Evolutionary conservation across 176 grass and related monocot genomes (phyloP), one percentile per base, ranked within the genome.

Genomic region (Puya raimondii): DNA sequence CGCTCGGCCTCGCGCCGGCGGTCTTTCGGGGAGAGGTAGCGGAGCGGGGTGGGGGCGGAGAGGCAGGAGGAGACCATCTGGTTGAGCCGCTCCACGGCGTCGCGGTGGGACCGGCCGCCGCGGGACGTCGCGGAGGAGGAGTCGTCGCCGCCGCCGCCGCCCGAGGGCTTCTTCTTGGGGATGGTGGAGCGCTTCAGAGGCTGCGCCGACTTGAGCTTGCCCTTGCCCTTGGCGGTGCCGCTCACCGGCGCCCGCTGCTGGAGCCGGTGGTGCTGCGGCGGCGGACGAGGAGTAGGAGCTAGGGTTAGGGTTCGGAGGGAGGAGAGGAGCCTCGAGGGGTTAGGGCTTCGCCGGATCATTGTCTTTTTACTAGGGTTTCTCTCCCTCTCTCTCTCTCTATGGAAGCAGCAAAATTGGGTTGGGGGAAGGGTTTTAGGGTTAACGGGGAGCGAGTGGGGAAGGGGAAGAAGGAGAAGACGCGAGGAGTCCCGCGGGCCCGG

Each of bases 181-280:
- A 95, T 57, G 27, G 78, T 18, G 21, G 72, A 83, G 20, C 84
- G 86, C 81, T 87, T 95, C 61, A 85, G 65, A 10, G 68, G 68
- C 72, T 85, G 68, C 0, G 84, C 84, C 6, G 67, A 10, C 68
- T 95, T 95, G 69, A 90, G 78, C 54, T 90, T 90, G 48, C 20
- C 76, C 81, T 95, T 95, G 63, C 91, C 91, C 70, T 95, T 95
- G 50, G 91, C 76, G 4, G 91, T 95, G 47, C 87, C 91, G 72
- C 86, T 87, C 49, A 96, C 87, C 14, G 72, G 71, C 5, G 67
- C 72, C 23, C 49, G 23, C 68, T 80, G 81, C 26, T 85, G 79
- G 70, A 88, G 68, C 68, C 85, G 86, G 42, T 89, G 72, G 65
- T 59, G 65, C 51, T 73, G 78, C 33, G 5, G 33, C 33, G 33